phyloP scores from a whole-genome alignment of 164 flowering plant genomes.

The Vitis labrusca region DNA sequence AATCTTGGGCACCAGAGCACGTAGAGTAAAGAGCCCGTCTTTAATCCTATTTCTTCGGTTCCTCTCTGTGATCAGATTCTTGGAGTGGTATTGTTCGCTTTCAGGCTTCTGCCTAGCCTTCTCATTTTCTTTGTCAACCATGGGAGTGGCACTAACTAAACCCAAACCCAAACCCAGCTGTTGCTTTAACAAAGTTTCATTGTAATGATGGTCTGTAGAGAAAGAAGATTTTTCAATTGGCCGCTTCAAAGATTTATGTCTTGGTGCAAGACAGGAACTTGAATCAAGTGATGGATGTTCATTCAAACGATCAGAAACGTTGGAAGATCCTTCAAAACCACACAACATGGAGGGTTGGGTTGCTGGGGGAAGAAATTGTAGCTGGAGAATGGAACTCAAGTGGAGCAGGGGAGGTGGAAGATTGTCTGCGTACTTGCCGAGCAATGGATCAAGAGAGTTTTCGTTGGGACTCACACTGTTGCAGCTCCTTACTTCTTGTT shows the following conservation, averaged over 20 bases:
- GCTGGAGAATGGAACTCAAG: neutral
- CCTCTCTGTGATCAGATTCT: slow-evolving; percentile 58
- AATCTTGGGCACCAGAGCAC: slow-evolving; percentile 67
- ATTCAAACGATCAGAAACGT: slow-evolving; percentile 29
- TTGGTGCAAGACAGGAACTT: slow-evolving; percentile 6
- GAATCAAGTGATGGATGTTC: slow-evolving; percentile 17
- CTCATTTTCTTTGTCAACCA: slow-evolving; percentile 3
- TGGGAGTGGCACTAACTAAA: neutral
- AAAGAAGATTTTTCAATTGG: slow-evolving; percentile 3
- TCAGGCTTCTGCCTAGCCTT: neutral
- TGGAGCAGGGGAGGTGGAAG: slow-evolving; percentile 1
- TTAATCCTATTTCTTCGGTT: slow-evolving; percentile 51
- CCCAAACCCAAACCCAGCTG: neutral
- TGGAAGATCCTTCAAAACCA: slow-evolving; percentile 34
- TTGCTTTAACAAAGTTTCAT: slow-evolving; percentile 5
- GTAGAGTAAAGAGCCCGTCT: slow-evolving; percentile 39
- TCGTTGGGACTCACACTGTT: slow-evolving; percentile 8
- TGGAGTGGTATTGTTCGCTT: slow-evolving; percentile 24
- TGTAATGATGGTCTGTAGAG: neutral
- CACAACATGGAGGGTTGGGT: slow-evolving; percentile 8
- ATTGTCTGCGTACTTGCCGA: slow-evolving; percentile 6
- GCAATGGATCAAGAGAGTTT: slow-evolving; percentile 3
- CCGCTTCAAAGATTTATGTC: slow-evolving; percentile 3
- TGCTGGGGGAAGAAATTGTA: slow-evolving; percentile 11
- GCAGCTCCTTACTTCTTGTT: slow-evolving; percentile 21